Percentiles rank a stretch among this genome's conserved stretches.
phyloP scores from a whole-genome alignment of 225 moss, liverwort and hornwort species.

The Pseudoscleropodium purum region DNA sequence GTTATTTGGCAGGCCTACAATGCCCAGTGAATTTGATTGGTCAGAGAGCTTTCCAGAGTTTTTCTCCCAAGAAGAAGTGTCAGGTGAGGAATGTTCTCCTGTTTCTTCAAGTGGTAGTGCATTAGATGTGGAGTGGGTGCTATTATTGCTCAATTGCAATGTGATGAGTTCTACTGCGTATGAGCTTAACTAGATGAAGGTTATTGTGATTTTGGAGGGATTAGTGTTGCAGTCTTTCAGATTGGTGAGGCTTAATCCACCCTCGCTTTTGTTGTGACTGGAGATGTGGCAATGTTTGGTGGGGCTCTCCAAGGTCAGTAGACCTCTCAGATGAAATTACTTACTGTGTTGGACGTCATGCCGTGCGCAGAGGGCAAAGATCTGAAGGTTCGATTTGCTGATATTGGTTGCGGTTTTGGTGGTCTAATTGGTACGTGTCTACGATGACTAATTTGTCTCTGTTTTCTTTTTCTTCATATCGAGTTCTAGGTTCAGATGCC shows the following conservation, averaged over 20 bases:
- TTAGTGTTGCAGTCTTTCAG: neutral
- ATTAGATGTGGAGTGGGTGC: slow-evolving; percentile 3
- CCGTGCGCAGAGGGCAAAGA: slow-evolving; percentile 40
- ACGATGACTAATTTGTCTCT: neutral
- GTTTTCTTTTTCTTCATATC: neutral
- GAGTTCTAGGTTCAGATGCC: neutral
- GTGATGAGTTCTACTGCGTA: slow-evolving; percentile 2
- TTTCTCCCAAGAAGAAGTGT: slow-evolving; percentile 16
- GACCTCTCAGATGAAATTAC: neutral
- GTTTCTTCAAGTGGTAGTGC: neutral
- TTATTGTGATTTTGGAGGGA: neutral
- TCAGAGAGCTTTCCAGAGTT: slow-evolving; percentile 66
- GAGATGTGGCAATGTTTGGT: neutral
- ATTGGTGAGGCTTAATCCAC: neutral
- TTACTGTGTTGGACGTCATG: neutral
- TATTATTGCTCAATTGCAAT: neutral
- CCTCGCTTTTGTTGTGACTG: neutral
- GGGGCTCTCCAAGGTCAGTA: neutral
- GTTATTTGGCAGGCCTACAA: slow-evolving; percentile 56
- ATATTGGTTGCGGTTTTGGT: slow-evolving; percentile 95
- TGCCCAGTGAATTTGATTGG: slow-evolving; percentile 75
- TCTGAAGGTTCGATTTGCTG: slow-evolving; percentile 78
- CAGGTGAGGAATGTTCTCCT: neutral
- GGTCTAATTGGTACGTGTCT: slow-evolving; percentile 70
- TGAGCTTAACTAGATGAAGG: neutral